phyloP scores from a whole-genome alignment of 2,329 filamentous ascomycete genomes.

The Mariannaea sp. region DNA sequence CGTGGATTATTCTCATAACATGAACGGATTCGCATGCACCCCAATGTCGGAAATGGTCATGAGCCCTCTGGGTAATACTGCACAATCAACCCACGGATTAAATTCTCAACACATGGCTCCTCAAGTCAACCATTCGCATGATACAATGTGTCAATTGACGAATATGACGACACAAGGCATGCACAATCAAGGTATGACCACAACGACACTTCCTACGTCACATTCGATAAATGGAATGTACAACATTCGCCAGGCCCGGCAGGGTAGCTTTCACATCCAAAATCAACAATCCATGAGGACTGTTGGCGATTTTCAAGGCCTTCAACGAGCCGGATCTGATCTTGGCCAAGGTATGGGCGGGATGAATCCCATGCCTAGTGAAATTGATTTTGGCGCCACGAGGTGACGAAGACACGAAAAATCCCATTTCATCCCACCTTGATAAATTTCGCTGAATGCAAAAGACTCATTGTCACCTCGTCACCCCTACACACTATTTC shows the following conservation, averaged over 20 bases:
- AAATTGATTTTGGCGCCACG: constrained; percentile 36
- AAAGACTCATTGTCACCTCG: constrained; percentile 3
- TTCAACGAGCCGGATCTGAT: constrained; percentile 53
- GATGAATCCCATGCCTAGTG: constrained; percentile 38
- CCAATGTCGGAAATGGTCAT: constrained; percentile 60
- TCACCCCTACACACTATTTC: constrained; percentile 3
- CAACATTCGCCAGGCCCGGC: constrained; percentile 36
- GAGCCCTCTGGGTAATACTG: constrained; percentile 49
- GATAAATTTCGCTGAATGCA: neutral
- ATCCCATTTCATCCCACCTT: neutral
- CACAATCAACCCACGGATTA: constrained; percentile 30
- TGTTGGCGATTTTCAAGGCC: constrained; percentile 52
- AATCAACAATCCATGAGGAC: constrained; percentile 36
- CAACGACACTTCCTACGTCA: constrained; percentile 30
- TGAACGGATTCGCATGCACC: constrained; percentile 50
- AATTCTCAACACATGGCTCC: constrained; percentile 38
- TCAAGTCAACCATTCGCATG: constrained; percentile 40
- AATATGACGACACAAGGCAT: constrained; percentile 36
- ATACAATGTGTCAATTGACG: constrained; percentile 39
- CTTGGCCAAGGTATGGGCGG: constrained; percentile 30
- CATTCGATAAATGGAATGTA: constrained; percentile 40
- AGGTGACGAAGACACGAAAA: constrained; percentile 7
- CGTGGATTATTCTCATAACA: constrained; percentile 53
- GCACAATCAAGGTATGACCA: constrained; percentile 32
- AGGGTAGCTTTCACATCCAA: constrained; percentile 42